These are phyloP conservation scores for Phytophthora cryptogea DNA, from an alignment of 352 stramenopile species.

Conservation along the genomic window DNA sequence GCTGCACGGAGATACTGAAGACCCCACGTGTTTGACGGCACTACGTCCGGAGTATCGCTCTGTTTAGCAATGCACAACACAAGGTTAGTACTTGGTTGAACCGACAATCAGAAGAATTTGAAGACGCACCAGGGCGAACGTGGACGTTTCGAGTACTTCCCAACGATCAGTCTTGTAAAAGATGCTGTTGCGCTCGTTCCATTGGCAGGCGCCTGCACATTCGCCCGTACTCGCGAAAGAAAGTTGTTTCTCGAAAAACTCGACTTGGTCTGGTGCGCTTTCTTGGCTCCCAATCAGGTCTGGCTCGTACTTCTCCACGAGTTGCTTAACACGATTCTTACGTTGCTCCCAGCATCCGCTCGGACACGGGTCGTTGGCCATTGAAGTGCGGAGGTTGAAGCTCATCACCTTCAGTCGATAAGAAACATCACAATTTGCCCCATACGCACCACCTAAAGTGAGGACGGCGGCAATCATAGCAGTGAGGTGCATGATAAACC, in stretches of 20 bases:
- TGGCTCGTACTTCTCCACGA: constrained; percentile 52
- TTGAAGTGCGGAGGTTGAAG: constrained; percentile 72
- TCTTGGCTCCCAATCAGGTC: constrained; percentile 77
- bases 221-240: constrained; percentile 52
- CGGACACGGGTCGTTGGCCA: constrained; percentile 64
- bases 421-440: constrained; percentile 8
- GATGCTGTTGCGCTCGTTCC: constrained; percentile 72
- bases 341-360: constrained; percentile 66
- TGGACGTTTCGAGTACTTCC: constrained; percentile 42
- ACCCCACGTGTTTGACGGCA: constrained; percentile 68
- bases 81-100: constrained; percentile 2
- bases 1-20: constrained; percentile 64
- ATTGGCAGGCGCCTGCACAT: constrained; percentile 57
- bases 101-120: background rate
- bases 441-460: background rate
- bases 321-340: constrained; percentile 41
- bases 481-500: constrained; percentile 15
- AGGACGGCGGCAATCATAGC: constrained; percentile 4
- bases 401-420: constrained; percentile 61
- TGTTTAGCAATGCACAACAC: constrained; percentile 20
- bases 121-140: constrained; percentile 63
- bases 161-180: constrained; percentile 59
- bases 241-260: constrained; percentile 52
- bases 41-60: constrained; percentile 63
- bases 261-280: constrained; percentile 55